Base-by-base conservation (phyloP, 2,329 filamentous ascomycete genomes). In the Cladosporium austrohemisphaericum region DNA sequence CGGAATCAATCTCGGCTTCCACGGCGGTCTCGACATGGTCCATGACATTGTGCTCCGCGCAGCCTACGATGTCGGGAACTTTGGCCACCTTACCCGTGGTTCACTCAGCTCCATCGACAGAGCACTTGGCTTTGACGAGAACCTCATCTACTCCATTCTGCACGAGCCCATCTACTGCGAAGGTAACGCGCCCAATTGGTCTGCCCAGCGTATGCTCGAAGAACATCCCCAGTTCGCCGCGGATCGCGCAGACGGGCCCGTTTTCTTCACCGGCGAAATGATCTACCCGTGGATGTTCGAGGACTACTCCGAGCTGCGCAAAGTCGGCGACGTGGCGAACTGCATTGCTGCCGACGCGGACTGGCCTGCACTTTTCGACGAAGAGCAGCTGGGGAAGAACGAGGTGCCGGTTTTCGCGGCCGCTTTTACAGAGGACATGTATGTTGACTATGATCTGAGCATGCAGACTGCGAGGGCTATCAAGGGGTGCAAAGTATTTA, bases 251-350 rank as follows among this genome's bases (percentile, higher is more conserved):
- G 66, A 72, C 5, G 64, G 71, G 2, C 83, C 84, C 0, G 72
- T 93, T 18, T 86, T 79, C 67, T 95, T 96, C 70, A 89, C 88
- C 0, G 90, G 91, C 52, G 92, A 97, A 71, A 96, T 95, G 89
- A 80, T 95, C 43, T 95, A 83, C 65, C 85, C 86, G 1, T 85
- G 87, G 68, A 86, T 91, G 76, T 91, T 95, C 57, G 81, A 90
- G 29, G 84, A 84, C 13, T 92, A 88, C 61, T 75, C 81, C 1
- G 89, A 94, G 66, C 79, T 97, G 16, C 71, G 71, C n/a, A 73
- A 80, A 50, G 69, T 97, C 38, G 78, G 78, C 48, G 73, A 80
- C 9, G 84, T 83, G 0, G 89, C 88, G 0, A 73, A 91, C 7
- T 74, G 83, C 18, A 74, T 96, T 20, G 91, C 91, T 1, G 61